Conservation (phyloP, 1,284 basidiomycete species). For the Tylopilus orsonianus region DNA sequence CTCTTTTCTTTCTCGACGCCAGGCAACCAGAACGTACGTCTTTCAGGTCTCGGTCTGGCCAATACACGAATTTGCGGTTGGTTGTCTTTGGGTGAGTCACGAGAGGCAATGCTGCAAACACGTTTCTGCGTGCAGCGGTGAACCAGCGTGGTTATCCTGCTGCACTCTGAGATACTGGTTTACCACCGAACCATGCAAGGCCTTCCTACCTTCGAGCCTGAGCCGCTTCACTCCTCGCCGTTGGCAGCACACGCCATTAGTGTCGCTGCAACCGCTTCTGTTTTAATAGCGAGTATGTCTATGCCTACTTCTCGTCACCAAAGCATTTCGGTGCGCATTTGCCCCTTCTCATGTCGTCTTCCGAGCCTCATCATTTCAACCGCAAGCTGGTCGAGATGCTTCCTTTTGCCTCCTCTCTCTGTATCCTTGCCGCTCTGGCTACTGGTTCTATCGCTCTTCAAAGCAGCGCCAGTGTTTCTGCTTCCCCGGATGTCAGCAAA, state of each 20-base stretch:
- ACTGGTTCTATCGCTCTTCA: conserved; percentile 35
- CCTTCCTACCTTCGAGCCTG: conserved; percentile 32
- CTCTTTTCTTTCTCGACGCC: background rate
- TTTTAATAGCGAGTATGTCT: conserved; percentile 32
- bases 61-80: conserved; percentile 6
- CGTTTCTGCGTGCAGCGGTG: conserved; percentile 27
- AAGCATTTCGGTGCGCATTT: conserved; percentile 32
- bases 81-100: conserved; percentile 9
- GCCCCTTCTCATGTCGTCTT: conserved; percentile 16
- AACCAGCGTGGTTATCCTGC: conserved; percentile 26
- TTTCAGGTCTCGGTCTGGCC: background rate
- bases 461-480: conserved; percentile 13
- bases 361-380: conserved; percentile 16
- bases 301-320: conserved; percentile 29
- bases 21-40: background rate
- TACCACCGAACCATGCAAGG: conserved; percentile 33
- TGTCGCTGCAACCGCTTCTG: conserved; percentile 34
- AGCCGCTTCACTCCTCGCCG: conserved; percentile 29
- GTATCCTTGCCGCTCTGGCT: conserved; percentile 35
- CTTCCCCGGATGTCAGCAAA: conserved; percentile 25
- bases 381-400: conserved; percentile 38
- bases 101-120: conserved; percentile 34
- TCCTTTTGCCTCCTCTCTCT: conserved; percentile 35
- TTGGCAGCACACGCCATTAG: conserved; percentile 32
- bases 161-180: conserved; percentile 21